A percentile compares a stretch with the other conserved stretches of the same genome.
These are phyloP conservation scores for Sphaerostilbella broomeana DNA, from an alignment of 2,329 filamentous ascomycete genomes.

Conservation along the genomic window DNA sequence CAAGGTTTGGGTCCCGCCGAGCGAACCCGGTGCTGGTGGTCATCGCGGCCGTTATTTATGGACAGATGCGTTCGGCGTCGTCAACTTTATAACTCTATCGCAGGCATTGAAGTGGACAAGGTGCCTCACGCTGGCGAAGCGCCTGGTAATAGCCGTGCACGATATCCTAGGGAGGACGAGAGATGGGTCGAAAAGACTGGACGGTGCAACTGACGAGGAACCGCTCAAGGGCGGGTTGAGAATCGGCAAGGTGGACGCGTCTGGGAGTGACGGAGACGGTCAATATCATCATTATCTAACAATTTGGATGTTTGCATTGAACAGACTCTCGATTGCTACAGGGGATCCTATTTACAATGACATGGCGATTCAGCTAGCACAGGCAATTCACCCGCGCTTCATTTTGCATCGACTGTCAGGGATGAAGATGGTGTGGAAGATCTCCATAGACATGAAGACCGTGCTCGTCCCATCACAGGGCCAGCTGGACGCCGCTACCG, in stretches of 20 bases:
- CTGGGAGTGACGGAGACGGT: slow-evolving; percentile 47
- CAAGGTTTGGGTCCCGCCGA: slow-evolving; percentile 39
- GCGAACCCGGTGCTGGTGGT: slow-evolving; percentile 40
- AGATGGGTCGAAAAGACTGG: slow-evolving; percentile 39
- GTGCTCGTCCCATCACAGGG: slow-evolving; percentile 46
- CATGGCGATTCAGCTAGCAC: slow-evolving; percentile 45
- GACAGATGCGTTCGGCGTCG: slow-evolving; percentile 54
- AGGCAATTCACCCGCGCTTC: slow-evolving; percentile 47
- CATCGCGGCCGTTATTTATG: slow-evolving; percentile 54
- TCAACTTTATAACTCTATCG: slow-evolving; percentile 52
- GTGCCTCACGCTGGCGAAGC: slow-evolving; percentile 44
- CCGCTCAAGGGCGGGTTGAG: slow-evolving; percentile 49
- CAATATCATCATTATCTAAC: slow-evolving; percentile 58
- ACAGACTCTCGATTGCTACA: slow-evolving; percentile 43
- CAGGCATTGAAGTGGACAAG: slow-evolving; percentile 27
- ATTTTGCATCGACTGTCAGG: slow-evolving; percentile 25
- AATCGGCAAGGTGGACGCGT: slow-evolving; percentile 47
- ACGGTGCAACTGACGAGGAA: slow-evolving; percentile 43
- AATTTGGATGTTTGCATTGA: slow-evolving; percentile 57
- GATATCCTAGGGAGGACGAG: slow-evolving; percentile 45
- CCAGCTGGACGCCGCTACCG: slow-evolving; percentile 50
- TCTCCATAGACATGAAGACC: slow-evolving; percentile 40
- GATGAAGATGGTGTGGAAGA: slow-evolving; percentile 48
- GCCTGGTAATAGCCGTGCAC: slow-evolving; percentile 46
- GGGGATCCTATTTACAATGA: slow-evolving; percentile 41